Conservation (phyloP, 768 basidiomycete species). For the Hygrophorus russula region DNA sequence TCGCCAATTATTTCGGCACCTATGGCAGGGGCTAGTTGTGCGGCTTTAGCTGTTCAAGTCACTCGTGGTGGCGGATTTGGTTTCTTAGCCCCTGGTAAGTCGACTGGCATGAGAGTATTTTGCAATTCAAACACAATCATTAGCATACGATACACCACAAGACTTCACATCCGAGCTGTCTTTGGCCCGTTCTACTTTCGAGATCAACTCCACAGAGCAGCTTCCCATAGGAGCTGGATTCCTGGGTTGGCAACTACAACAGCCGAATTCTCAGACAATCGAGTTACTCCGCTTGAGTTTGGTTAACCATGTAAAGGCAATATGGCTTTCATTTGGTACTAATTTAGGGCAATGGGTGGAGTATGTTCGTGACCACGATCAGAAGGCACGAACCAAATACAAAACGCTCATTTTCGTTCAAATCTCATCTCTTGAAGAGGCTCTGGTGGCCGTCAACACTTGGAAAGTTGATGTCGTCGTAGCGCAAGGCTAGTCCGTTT, state of each 20-base stretch:
- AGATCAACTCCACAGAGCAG: constrained; percentile 20
- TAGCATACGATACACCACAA: constrained; percentile 38
- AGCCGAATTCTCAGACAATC: constrained; percentile 24
- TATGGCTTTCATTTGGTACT: constrained; percentile 70
- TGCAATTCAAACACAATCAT: neutral
- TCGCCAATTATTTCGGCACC: constrained; percentile 54
- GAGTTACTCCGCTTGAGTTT: constrained; percentile 39
- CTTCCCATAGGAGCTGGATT: constrained; percentile 67
- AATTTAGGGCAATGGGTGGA: constrained; percentile 49
- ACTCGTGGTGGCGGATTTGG: constrained; percentile 66
- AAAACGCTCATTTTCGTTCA: constrained; percentile 53
- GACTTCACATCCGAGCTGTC: constrained; percentile 39
- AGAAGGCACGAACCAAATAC: constrained; percentile 20
- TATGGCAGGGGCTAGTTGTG: constrained; percentile 65
- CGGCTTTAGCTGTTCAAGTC: constrained; percentile 46
- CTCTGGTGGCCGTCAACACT: constrained; percentile 44
- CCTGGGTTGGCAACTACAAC: constrained; percentile 61
- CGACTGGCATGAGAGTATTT: constrained; percentile 1
- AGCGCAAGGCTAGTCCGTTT: constrained; percentile 49
- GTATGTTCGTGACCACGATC: constrained; percentile 45
- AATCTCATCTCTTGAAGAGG: constrained; percentile 50
- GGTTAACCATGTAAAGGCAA: constrained; percentile 42
- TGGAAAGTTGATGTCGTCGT: constrained; percentile 69
- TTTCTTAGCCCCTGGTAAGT: constrained; percentile 53
- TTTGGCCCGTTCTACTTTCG: constrained; percentile 36